These are phyloP conservation scores for Globisporangium nunn DNA, from an alignment of 352 stramenopile genomes.

Conservation along the genomic window DNA sequence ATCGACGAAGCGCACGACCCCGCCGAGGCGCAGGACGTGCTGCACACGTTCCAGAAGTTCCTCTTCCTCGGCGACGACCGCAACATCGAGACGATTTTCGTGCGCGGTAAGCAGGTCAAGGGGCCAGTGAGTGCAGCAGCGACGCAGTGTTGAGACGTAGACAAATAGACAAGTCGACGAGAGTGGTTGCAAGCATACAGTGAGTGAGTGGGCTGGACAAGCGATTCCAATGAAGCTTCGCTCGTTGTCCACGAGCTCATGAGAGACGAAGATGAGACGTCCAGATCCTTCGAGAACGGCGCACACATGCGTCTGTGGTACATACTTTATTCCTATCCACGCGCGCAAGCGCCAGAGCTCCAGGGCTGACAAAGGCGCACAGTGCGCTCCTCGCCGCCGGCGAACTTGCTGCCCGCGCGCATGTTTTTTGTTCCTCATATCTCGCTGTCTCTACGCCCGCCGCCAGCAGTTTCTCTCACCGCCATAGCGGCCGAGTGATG, in stretches of 20 bases:
- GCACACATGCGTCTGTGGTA: background rate
- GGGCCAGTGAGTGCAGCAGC: background rate
- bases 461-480: too few species aligned
- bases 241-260: too few species aligned
- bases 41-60: conserved; percentile 89
- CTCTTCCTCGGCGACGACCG: conserved; percentile 87
- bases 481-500: background rate
- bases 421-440: background rate
- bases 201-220: too few species aligned
- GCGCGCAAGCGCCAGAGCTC: background rate
- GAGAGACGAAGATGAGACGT: too few species aligned
- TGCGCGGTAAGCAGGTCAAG: conserved; percentile 58
- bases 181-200: too few species aligned
- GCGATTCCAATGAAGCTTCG: too few species aligned
- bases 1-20: conserved; percentile 61
- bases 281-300: too few species aligned
- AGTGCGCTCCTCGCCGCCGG: too few species aligned
- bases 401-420: too few species aligned
- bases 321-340: background rate
- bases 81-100: conserved; percentile 86
- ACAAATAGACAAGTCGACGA: background rate
- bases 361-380: too few species aligned
- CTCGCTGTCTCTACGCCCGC: background rate
- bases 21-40: conserved; percentile 33
- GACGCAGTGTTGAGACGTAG: background rate